Percentiles rank a stretch among this genome's conserved stretches.
Conservation (phyloP, 805 yeast genomes). For the Lipomyces sp. region DNA sequence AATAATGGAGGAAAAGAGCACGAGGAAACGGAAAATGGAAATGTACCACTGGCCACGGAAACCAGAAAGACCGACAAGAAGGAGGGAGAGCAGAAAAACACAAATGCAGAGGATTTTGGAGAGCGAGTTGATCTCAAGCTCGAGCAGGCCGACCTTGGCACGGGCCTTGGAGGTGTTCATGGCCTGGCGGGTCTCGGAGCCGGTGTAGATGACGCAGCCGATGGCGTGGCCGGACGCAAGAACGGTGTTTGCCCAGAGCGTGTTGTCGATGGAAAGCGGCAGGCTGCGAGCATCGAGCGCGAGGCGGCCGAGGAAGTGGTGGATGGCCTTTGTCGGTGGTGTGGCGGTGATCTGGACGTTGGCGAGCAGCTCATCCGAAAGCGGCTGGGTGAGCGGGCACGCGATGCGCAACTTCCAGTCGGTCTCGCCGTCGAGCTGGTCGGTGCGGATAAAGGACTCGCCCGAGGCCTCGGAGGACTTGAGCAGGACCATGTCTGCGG, state of each 20-base stretch:
- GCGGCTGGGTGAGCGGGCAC: slow-evolving; percentile 26
- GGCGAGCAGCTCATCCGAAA: slow-evolving; percentile 26
- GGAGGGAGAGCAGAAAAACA: slow-evolving; percentile 73
- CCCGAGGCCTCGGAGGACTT: slow-evolving; percentile 79
- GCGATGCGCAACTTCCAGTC: slow-evolving; percentile 85
- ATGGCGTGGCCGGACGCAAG: slow-evolving; percentile 89
- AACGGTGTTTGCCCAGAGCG: slow-evolving; percentile 98
- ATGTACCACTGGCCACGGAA: slow-evolving; percentile 76
- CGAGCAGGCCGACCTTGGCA: slow-evolving; percentile 85
- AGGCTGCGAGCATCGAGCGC: slow-evolving; percentile 59
- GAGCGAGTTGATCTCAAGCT: slow-evolving; percentile 81
- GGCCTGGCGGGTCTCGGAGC: slow-evolving; percentile 89
- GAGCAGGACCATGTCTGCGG: slow-evolving; percentile 85
- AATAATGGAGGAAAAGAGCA: slow-evolving; percentile 88
- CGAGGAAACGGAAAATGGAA: slow-evolving; percentile 84
- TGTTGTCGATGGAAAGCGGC: slow-evolving; percentile 80
- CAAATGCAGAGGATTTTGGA: slow-evolving; percentile 85
- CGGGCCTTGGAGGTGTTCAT: slow-evolving; percentile 86
- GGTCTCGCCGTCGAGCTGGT: slow-evolving; percentile 97
- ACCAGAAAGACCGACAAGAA: slow-evolving; percentile 77
- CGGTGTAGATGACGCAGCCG: slow-evolving; percentile 87
- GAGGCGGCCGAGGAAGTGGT: slow-evolving; percentile 62
- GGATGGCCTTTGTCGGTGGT: slow-evolving; percentile 83
- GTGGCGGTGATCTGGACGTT: slow-evolving; percentile 62
- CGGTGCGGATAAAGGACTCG: slow-evolving; percentile 92